Evolutionary conservation across 1,139 yeast genomes (phyloP).

Genomic region (Zygosaccharomyces pseudobailii): DNA sequence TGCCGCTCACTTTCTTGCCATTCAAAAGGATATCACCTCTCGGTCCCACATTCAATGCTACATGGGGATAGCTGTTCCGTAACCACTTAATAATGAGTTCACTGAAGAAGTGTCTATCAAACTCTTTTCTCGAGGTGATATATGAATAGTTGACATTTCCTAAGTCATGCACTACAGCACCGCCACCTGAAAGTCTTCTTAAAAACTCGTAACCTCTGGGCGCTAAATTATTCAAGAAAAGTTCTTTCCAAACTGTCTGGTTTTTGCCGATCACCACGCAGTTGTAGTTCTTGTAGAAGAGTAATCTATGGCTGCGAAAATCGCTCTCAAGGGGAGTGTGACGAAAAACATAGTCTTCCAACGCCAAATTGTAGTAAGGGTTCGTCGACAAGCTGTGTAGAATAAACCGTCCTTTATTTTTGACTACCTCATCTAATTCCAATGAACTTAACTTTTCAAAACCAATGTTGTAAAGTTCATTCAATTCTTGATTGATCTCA

Average conservation of each 20-base stretch:
- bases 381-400: conserved; percentile 39
- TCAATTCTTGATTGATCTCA: conserved; percentile 25
- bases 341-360: conserved; percentile 74
- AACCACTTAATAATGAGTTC: conserved; percentile 48
- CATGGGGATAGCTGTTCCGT: conserved; percentile 31
- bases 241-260: conserved; percentile 92
- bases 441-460: conserved; percentile 9
- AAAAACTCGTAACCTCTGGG: conserved; percentile 59
- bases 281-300: conserved; percentile 72
- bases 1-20: conserved; percentile 70
- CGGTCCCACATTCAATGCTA: conserved; percentile 47
- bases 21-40: conserved; percentile 69
- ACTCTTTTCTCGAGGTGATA: conserved; percentile 63
- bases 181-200: conserved; percentile 89
- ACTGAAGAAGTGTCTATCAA: conserved; percentile 62
- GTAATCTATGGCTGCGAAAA: conserved; percentile 45
- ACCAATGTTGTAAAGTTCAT: conserved; percentile 14
- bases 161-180: conserved; percentile 92
- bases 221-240: conserved; percentile 57
- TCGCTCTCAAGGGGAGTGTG: conserved; percentile 46
- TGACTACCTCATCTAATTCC: conserved; percentile 17
- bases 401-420: conserved; percentile 24
- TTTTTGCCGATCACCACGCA: conserved; percentile 95
- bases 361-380: conserved; percentile 74
- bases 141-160: conserved; percentile 88